A percentile compares a stretch with the other conserved stretches of the same genome.
Evolutionary conservation across 2,329 filamentous ascomycete genomes (phyloP).

Genomic region (Rachicladosporium sp.): DNA sequence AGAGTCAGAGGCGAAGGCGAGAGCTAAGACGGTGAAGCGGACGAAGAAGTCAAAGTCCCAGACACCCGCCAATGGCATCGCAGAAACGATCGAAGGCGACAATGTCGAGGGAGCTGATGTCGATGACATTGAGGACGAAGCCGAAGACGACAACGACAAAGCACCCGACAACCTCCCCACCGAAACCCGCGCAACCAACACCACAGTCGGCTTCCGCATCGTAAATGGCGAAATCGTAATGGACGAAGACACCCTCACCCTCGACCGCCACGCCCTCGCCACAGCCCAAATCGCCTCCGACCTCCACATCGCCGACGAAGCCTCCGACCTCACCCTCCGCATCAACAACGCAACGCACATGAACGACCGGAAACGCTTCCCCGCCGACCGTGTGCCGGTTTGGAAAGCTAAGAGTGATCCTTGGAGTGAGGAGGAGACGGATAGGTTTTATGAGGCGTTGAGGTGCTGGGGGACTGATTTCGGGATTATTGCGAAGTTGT

Average conservation of each 20-base stretch:
- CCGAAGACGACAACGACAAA: conserved; percentile 3
- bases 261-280: conserved; percentile 56
- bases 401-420: conserved; percentile 43
- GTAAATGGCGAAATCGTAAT: conserved; percentile 63
- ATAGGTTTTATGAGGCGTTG: conserved; percentile 63
- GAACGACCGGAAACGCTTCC: conserved; percentile 43
- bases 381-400: conserved; percentile 30
- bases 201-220: conserved; percentile 37
- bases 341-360: conserved; percentile 59
- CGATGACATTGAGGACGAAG: conserved; percentile 5
- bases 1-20: neutral
- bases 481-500: conserved; percentile 64
- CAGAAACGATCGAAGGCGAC: conserved; percentile 11
- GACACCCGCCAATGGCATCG: no score
- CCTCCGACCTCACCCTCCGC: conserved; percentile 59
- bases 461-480: conserved; percentile 74
- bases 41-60: neutral
- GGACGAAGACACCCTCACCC: conserved; percentile 53
- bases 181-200: conserved; percentile 4
- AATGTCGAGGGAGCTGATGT: conserved; percentile 2
- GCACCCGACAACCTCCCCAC: conserved; percentile 1
- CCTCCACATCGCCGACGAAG: conserved; percentile 49
- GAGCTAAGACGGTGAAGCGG: conserved; percentile 4
- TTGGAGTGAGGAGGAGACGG: conserved; percentile 60
- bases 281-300: conserved; percentile 43